Base-by-base conservation (phyloP, 2,329 filamentous ascomycete species). In the Thermomyces lanuginosus region DNA sequence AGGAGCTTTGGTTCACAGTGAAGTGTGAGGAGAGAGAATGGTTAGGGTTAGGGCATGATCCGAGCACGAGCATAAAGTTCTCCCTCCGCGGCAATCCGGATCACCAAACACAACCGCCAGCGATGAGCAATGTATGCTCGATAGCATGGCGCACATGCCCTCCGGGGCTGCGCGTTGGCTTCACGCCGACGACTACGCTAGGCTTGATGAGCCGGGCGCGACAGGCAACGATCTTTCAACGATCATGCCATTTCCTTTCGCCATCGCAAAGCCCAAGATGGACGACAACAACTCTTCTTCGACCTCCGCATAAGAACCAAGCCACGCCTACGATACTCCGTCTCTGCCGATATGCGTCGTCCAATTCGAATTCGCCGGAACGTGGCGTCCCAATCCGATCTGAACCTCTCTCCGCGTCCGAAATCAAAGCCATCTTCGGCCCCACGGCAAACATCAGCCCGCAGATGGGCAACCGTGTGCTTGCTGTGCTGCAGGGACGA, bases 101-200 rank as follows among this genome's bases (percentile, higher is more conserved):
- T n/a, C n/a, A n/a, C n/a, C n/a, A n/a, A n/a, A n/a, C n/a, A n/a
- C n/a, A 20, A 10, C 10, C 18, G 18, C 39, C 36, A 42, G 48
- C 46, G 40, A 58, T 58, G 55, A 58, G 44, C 45, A 51, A 53
- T 56, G 54, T 40, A 34, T 40, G 50, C 39, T 44, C 48, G 36
- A 36, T 48, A 43, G 43, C 49, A 50, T 56, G 53, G 55, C 49
- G 51, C 28, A 43, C 53, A 42, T 56, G 54, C 42, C 28, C 26
- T 22, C 36, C 38, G 30, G 51, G 50, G 30, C 36, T 53, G 26
- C 44, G 45, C 26, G 30, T 39, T 32, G 27, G 32, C 29, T 39
- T 40, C 26, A 38, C 32, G 26, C 28, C 42, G 32, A 36, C 21
- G 41, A 21, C 32, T 39, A 27, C 29, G 9, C n/a, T n/a, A n/a